A percentile compares a stretch with the other conserved stretches of the same genome.
phyloP scores from a whole-genome alignment of 2,329 filamentous ascomycete genomes.

The Gaeumannomyces tritici region DNA sequence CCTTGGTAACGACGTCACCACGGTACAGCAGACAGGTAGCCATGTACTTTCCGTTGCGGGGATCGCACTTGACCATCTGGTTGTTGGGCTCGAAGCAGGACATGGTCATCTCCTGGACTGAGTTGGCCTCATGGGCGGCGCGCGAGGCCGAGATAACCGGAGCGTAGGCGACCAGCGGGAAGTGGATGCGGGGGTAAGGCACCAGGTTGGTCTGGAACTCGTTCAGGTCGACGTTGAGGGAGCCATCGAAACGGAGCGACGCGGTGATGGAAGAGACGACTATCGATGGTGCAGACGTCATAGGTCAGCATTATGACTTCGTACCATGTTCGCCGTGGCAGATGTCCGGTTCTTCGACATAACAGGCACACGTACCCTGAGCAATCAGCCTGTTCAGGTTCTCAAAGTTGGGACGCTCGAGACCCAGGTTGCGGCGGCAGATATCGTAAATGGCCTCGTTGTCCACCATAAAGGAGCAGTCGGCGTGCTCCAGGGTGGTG shows the following conservation, averaged over 20 bases:
- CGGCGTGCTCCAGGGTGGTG: conserved; percentile 69
- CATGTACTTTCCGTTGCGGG: conserved; percentile 70
- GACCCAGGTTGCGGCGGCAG: conserved; percentile 62
- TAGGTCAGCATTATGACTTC: too few relatives aligned
- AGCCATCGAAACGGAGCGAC: conserved; percentile 62
- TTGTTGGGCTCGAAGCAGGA: conserved; percentile 68
- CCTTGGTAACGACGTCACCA: conserved; percentile 60
- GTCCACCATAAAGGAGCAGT: conserved; percentile 69
- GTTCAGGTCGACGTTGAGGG: conserved; percentile 65
- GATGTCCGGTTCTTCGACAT: too few relatives aligned
- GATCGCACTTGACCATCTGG: conserved; percentile 70
- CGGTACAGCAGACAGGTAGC: conserved; percentile 64
- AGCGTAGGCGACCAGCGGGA: conserved; percentile 64
- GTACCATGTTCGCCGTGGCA: too few relatives aligned
- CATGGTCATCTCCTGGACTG: conserved; percentile 52
- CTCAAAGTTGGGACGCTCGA: conserved; percentile 59
- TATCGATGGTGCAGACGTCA: neutral
- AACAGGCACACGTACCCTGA: conserved; percentile 37
- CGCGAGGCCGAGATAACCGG: conserved; percentile 63
- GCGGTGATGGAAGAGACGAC: conserved; percentile 68
- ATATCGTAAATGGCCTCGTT: conserved; percentile 71
- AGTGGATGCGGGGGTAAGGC: conserved; percentile 65
- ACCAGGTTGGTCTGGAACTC: conserved; percentile 73
- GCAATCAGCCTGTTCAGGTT: conserved; percentile 66
- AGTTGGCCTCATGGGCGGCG: conserved; percentile 81